phyloP scores from a whole-genome alignment of 2,329 filamentous ascomycete genomes.

The Neocucurbitaria cava region DNA sequence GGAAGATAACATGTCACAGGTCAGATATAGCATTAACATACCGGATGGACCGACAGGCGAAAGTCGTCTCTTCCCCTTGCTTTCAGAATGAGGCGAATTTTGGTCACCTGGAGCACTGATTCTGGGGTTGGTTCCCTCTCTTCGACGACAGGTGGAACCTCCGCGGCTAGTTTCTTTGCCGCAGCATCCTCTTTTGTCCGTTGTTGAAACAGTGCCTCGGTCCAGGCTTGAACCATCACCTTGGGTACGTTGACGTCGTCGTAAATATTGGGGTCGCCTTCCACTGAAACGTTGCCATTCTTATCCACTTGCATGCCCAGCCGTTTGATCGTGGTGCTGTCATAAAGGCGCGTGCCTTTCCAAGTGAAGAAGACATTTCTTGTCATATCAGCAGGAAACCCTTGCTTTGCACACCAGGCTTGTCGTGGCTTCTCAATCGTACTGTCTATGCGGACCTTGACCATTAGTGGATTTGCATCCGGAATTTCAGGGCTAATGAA shows the following conservation, averaged over 20 bases:
- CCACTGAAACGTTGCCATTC: constrained; percentile 47
- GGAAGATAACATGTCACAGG: background rate
- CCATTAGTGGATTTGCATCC: constrained; percentile 65
- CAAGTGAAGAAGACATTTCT: constrained; percentile 78
- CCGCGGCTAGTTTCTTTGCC: constrained; percentile 48
- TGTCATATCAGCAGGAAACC: constrained; percentile 57
- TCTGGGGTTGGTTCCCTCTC: constrained; percentile 26
- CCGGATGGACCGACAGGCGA: constrained; percentile 57
- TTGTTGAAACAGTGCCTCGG: constrained; percentile 65
- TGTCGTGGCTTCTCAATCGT: constrained; percentile 70
- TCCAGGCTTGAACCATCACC: constrained; percentile 81
- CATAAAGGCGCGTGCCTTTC: constrained; percentile 74
- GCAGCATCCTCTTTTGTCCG: constrained; percentile 52
- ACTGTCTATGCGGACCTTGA: constrained; percentile 72
- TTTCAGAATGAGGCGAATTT: constrained; percentile 59
- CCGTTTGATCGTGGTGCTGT: constrained; percentile 66
- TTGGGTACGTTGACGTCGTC: constrained; percentile 58
- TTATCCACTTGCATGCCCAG: constrained; percentile 58
- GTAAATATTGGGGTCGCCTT: constrained; percentile 57
- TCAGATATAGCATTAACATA: constrained; percentile 35
- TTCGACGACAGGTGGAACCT: constrained; percentile 25
- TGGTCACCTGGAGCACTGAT: constrained; percentile 27
- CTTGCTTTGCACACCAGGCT: constrained; percentile 73
- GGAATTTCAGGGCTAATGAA: constrained; percentile 73
- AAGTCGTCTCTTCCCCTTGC: constrained; percentile 60